Conservation (phyloP, 805 yeast species). For the Scheffersomyces ergatensis region DNA sequence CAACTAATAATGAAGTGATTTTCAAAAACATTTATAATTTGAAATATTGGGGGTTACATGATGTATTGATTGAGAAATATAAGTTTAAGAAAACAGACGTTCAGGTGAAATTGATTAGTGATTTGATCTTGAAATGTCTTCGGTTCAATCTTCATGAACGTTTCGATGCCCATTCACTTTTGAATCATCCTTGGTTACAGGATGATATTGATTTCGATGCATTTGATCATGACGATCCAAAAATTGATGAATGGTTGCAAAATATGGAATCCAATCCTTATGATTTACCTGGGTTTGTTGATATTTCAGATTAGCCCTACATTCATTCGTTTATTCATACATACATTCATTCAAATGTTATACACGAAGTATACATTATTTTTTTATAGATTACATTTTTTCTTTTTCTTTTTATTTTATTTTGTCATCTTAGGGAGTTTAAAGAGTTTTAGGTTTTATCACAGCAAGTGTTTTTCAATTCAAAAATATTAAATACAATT, state of each 20-base stretch:
- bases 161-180: conserved; percentile 53
- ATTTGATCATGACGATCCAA: conserved; percentile 5
- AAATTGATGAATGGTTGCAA: conserved; percentile 11
- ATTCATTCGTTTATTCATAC: no score
- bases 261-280: conserved; percentile 21
- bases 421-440: no score
- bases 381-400: no score
- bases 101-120: conserved; percentile 38
- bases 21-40: conserved; percentile 45
- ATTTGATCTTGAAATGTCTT: conserved; percentile 51
- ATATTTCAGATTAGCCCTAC: background rate
- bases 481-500: background rate
- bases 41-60: conserved; percentile 50
- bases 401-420: no score
- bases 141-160: conserved; percentile 47
- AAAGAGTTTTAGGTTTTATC: no score
- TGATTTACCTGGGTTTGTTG: conserved; percentile 30
- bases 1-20: conserved; percentile 19
- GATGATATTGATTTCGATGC: conserved; percentile 8
- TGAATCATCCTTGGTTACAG: conserved; percentile 52
- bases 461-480: no score
- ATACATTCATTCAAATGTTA: no score
- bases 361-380: no score
- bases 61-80: conserved; percentile 49
- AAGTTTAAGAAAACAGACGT: conserved; percentile 35